Evolutionary conservation across 2,329 filamentous ascomycete genomes (phyloP).

Genomic region (Claviceps sp.): DNA sequence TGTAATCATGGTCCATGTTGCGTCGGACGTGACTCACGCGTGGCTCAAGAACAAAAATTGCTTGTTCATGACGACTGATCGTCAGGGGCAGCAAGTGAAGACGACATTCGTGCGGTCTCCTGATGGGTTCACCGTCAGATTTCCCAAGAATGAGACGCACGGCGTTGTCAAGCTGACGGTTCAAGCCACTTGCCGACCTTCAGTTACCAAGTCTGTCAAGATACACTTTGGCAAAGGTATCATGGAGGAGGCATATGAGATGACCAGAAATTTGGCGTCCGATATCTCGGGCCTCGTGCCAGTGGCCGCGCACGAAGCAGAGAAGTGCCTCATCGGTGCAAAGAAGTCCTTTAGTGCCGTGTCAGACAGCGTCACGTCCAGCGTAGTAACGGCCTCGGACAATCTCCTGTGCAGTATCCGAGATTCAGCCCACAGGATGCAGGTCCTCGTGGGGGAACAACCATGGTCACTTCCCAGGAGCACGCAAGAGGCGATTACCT

Average conservation of each 20-base stretch:
- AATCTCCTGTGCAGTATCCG: slow-evolving; percentile 13
- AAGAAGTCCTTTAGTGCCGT: slow-evolving; percentile 18
- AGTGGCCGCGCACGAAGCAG: slow-evolving; percentile 25
- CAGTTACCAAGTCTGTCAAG: slow-evolving; percentile 46
- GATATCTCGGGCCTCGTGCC: slow-evolving; percentile 27
- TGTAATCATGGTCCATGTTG: slow-evolving; percentile 41
- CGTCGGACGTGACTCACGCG: slow-evolving; percentile 32
- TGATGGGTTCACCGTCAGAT: slow-evolving; percentile 38
- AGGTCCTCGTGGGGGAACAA: slow-evolving; percentile 12
- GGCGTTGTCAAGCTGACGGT: slow-evolving; percentile 46
- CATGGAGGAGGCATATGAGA: slow-evolving; percentile 30
- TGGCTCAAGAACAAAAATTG: slow-evolving; percentile 42
- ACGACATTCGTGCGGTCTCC: slow-evolving; percentile 34
- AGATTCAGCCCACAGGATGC: slow-evolving; percentile 10
- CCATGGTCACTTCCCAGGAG: slow-evolving; percentile 9
- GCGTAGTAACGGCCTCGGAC: slow-evolving; percentile 16
- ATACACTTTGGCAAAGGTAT: slow-evolving; percentile 43
- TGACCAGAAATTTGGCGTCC: slow-evolving; percentile 28
- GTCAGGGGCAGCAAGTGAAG: slow-evolving; percentile 32
- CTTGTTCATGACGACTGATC: slow-evolving; percentile 40
- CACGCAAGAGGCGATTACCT: slow-evolving; percentile 10
- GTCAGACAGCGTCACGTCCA: slow-evolving; percentile 15
- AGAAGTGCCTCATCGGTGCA: slow-evolving; percentile 22
- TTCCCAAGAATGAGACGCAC: slow-evolving; percentile 40
- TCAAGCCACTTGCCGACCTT: slow-evolving; percentile 43